Conservation (phyloP, 352 stramenopile species). For the Phytopythium litorale region DNA sequence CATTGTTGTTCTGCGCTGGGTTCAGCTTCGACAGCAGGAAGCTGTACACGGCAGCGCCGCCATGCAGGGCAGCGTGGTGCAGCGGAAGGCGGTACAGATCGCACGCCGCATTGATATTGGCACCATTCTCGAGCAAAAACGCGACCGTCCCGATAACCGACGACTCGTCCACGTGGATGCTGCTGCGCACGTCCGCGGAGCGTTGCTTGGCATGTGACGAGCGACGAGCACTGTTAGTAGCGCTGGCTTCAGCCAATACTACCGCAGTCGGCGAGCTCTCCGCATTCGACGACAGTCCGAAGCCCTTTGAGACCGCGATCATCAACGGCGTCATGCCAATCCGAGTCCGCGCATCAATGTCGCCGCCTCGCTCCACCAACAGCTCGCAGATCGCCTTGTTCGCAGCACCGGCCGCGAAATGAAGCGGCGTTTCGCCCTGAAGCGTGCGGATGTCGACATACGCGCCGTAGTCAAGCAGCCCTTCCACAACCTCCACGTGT, state of each 20-base stretch:
- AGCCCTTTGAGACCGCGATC: slow-evolving; percentile 54
- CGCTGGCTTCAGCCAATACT: not conserved
- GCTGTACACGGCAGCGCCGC: slow-evolving; percentile 50
- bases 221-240: not conserved
- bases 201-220: slow-evolving; percentile 11
- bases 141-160: slow-evolving; percentile 68
- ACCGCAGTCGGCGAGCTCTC: not conserved
- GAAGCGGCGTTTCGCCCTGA: slow-evolving; percentile 67
- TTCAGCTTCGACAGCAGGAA: slow-evolving; percentile 53
- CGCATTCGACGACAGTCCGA: slow-evolving; percentile 20
- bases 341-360: slow-evolving; percentile 65
- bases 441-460: slow-evolving; percentile 60
- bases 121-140: slow-evolving; percentile 61
- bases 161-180: slow-evolving; percentile 41
- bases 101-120: slow-evolving; percentile 59
- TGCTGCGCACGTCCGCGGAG: slow-evolving; percentile 38
- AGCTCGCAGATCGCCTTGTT: slow-evolving; percentile 59
- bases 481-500: slow-evolving; percentile 65
- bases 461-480: slow-evolving; percentile 78
- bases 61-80: slow-evolving; percentile 72
- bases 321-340: slow-evolving; percentile 76
- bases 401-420: slow-evolving; percentile 72
- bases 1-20: slow-evolving; percentile 20
- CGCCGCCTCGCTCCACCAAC: slow-evolving; percentile 64
- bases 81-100: slow-evolving; percentile 65